These are phyloP conservation scores for Pulveroboletus sp. DNA, from an alignment of 768 basidiomycete species.

Conservation along the genomic window DNA sequence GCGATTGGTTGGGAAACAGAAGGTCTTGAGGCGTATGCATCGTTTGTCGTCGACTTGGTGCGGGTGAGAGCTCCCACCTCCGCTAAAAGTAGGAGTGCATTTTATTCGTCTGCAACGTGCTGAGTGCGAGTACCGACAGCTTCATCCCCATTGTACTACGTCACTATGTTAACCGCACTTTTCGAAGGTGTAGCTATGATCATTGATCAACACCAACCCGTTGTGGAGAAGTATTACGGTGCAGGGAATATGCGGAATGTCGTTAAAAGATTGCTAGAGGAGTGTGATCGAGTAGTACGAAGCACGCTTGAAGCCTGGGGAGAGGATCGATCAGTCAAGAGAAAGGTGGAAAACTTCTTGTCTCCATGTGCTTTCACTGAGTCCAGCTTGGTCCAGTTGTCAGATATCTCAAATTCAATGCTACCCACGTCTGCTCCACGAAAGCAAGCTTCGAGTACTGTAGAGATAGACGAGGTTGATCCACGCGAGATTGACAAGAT, in stretches of 20 bases:
- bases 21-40: slow-evolving; percentile 87
- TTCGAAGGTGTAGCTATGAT: slow-evolving; percentile 96
- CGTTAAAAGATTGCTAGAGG: slow-evolving; percentile 67
- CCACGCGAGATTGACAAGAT: slow-evolving; percentile 89
- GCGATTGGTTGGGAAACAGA: slow-evolving; percentile 91
- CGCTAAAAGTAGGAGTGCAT: slow-evolving; percentile 61
- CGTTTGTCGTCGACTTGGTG: slow-evolving; percentile 89
- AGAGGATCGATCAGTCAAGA: slow-evolving; percentile 79
- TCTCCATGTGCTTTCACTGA: slow-evolving; percentile 2
- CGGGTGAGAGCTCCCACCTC: slow-evolving; percentile 70
- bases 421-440: slow-evolving; percentile 28
- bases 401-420: slow-evolving; percentile 43
- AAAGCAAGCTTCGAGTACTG: slow-evolving; percentile 27
- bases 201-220: slow-evolving; percentile 94
- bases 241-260: slow-evolving; percentile 80
- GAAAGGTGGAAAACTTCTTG: slow-evolving; percentile 50
- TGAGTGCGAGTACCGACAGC: slow-evolving; percentile 43
- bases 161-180: slow-evolving; percentile 82
- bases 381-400: slow-evolving; percentile 33
- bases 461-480: slow-evolving; percentile 62
- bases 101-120: slow-evolving; percentile 4
- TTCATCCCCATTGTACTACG: slow-evolving; percentile 88
- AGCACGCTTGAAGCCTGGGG: slow-evolving; percentile 81
- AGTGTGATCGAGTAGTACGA: slow-evolving; percentile 82
- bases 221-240: slow-evolving; percentile 98